Percentiles rank a stretch among this genome's conserved stretches.
These are phyloP conservation scores for Teratosphaeria gauchensis DNA, from an alignment of 2,329 filamentous ascomycete species.

Conservation along the genomic window DNA sequence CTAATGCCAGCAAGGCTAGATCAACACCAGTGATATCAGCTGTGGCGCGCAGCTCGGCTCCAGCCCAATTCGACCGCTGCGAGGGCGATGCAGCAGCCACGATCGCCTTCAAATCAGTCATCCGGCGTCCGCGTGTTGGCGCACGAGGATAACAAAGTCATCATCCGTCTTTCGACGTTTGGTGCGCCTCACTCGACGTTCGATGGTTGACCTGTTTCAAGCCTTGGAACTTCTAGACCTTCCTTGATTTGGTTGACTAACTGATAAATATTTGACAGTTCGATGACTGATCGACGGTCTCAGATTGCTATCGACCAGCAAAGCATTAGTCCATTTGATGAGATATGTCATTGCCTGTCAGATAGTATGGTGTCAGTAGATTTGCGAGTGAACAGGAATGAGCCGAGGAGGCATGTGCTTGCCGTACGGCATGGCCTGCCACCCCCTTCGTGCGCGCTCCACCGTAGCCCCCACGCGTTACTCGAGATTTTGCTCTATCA, in stretches of 20 bases:
- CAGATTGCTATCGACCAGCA: not conserved
- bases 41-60: not conserved
- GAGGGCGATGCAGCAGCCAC: not conserved
- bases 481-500: too few relatives aligned
- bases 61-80: not conserved
- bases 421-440: too few relatives aligned
- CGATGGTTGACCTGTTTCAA: not conserved
- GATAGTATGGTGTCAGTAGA: too few relatives aligned
- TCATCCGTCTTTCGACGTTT: too few relatives aligned
- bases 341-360: not conserved
- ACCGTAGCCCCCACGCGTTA: too few relatives aligned
- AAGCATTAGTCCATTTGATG: not conserved
- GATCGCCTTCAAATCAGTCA: not conserved
- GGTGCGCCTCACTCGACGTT: not conserved
- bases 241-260: not conserved
- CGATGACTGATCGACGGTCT: not conserved
- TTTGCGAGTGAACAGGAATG: too few relatives aligned
- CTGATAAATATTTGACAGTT: not conserved
- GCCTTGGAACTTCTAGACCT: not conserved
- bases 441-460: too few relatives aligned
- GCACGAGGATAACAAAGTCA: too few relatives aligned
- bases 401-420: too few relatives aligned
- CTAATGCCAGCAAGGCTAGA: not conserved
- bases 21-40: not conserved
- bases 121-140: too few relatives aligned